Conservation (phyloP, 2,329 filamentous ascomycete genomes). For the Arthrobotrys sinensis region DNA sequence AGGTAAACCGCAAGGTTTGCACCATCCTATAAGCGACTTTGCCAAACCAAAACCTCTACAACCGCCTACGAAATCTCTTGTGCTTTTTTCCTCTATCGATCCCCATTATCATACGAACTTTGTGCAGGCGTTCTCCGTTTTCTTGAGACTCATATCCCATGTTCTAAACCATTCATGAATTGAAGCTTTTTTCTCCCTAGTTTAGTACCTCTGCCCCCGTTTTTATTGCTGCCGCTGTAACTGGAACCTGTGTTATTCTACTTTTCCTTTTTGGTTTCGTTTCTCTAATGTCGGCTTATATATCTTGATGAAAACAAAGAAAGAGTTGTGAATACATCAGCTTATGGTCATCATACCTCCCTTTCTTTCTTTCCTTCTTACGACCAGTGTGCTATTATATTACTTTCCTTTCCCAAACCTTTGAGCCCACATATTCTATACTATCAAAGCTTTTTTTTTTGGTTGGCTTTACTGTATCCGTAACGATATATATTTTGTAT, state of each 20-base stretch:
- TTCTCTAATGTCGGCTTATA: conserved; percentile 40
- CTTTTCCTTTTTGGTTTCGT: conserved; percentile 11
- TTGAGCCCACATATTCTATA: conserved; percentile 2
- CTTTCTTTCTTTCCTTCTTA: not conserved
- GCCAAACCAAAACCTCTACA: conserved; percentile 4
- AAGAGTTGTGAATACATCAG: conserved; percentile 53
- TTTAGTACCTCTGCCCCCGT: conserved; percentile 7
- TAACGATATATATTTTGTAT: not conserved
- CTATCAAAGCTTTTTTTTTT: not conserved
- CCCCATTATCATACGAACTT: conserved; percentile 28
- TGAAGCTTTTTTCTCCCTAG: conserved; percentile 41
- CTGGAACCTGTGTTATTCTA: conserved; percentile 27
- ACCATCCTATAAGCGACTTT: conserved; percentile 74
- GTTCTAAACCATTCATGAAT: conserved; percentile 53
- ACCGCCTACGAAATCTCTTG: conserved; percentile 15
- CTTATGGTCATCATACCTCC: conserved; percentile 3
- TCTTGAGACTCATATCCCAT: conserved; percentile 41
- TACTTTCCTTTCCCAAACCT: not conserved
- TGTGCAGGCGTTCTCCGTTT: conserved; percentile 41
- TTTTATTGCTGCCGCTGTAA: conserved; percentile 3
- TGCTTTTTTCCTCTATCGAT: conserved; percentile 34
- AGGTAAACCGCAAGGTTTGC: conserved; percentile 75
- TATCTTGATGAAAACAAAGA: conserved; percentile 41
- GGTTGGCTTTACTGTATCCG: not conserved
- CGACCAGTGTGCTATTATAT: conserved; percentile 9